A percentile compares a stretch with the other conserved stretches of the same genome.
Conservation (phyloP, 1,139 yeast genomes). For the Meyerozyma guilliermondii region DNA sequence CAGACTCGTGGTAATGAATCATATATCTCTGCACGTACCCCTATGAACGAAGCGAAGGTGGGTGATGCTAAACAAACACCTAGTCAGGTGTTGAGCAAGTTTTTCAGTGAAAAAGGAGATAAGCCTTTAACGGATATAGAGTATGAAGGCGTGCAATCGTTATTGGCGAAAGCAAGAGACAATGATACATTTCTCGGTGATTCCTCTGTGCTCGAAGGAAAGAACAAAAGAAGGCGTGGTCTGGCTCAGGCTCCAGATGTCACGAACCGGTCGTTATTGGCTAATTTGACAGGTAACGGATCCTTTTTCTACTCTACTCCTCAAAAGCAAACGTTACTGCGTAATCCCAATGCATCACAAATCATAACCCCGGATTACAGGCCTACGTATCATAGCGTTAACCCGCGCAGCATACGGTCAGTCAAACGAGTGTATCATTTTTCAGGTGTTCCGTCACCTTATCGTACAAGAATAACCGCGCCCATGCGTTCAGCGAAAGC, state of each 20-base stretch:
- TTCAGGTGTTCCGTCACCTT: slow-evolving; percentile 62
- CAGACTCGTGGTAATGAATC: background rate
- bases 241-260: background rate
- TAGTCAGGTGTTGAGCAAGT: slow-evolving; percentile 62
- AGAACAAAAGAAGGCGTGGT: background rate
- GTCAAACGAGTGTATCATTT: slow-evolving; percentile 55
- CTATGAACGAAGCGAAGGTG: background rate
- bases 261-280: background rate
- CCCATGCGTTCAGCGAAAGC: slow-evolving; percentile 13
- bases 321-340: background rate
- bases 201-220: background rate
- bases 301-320: slow-evolving; percentile 1
- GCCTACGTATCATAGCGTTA: slow-evolving; percentile 31
- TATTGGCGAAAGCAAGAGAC: slow-evolving; percentile 25
- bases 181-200: background rate
- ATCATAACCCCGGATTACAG: slow-evolving; percentile 37
- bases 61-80: slow-evolving; percentile 11
- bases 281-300: background rate
- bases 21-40: background rate
- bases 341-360: slow-evolving; percentile 8
- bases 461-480: slow-evolving; percentile 45
- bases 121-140: slow-evolving; percentile 71
- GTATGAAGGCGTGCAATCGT: slow-evolving; percentile 77
- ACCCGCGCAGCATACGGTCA: slow-evolving; percentile 24
- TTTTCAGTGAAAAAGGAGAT: slow-evolving; percentile 74